A percentile compares a stretch with the other conserved stretches of the same genome.
These are phyloP conservation scores for Calonectria hongkongensis DNA, from an alignment of 2,329 filamentous ascomycete genomes.

Conservation along the genomic window DNA sequence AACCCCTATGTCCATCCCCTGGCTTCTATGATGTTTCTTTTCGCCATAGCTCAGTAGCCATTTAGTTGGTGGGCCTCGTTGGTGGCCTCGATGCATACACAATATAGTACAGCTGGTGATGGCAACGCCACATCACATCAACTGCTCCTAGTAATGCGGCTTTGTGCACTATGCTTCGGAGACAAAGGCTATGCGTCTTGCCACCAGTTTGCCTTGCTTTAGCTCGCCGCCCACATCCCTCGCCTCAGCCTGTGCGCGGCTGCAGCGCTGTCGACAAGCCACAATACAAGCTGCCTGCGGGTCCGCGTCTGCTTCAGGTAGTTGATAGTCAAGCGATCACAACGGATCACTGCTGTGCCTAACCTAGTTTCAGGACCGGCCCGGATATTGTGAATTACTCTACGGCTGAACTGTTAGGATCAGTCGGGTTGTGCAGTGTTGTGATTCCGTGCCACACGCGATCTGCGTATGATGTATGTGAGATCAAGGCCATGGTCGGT, in stretches of 20 bases:
- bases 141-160: conserved; percentile 3
- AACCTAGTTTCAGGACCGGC: conserved; percentile 6
- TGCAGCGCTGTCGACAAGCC: conserved; percentile 39
- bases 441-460: conserved; percentile 5
- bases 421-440: not conserved
- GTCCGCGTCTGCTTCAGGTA: conserved; percentile 29
- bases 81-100: conserved; percentile 1
- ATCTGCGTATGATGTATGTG: conserved; percentile 6
- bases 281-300: conserved; percentile 34
- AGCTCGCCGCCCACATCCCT: conserved; percentile 21
- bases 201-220: conserved; percentile 31
- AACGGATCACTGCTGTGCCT: conserved; percentile 11
- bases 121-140: conserved; percentile 24
- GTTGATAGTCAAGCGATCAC: conserved; percentile 25
- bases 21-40: not conserved
- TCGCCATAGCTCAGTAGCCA: not conserved
- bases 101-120: not conserved
- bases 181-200: conserved; percentile 11
- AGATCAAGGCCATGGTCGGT: not conserved
- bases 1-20: not conserved
- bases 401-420: not conserved
- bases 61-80: conserved; percentile 13
- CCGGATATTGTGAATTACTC: conserved; percentile 8
- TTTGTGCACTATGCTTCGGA: conserved; percentile 8
- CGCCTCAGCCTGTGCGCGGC: conserved; percentile 33